A percentile compares a stretch with the other conserved stretches of the same genome.
Conservation (phyloP, 352 stramenopile species). For the Globisporangium radiosum region DNA sequence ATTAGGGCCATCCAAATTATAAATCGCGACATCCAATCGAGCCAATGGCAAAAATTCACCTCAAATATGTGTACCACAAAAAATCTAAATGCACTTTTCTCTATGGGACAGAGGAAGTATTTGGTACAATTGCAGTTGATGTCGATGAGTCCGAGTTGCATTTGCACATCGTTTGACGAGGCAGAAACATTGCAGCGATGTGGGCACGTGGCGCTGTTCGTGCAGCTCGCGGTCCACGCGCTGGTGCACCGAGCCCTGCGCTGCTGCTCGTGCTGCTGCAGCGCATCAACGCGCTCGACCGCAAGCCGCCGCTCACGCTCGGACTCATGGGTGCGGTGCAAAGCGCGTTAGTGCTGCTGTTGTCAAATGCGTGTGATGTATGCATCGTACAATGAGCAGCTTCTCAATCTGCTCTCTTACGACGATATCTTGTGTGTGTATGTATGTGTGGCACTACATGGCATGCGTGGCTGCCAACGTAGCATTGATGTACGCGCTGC, state of each 20-base stretch:
- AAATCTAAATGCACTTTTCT: too few relatives aligned
- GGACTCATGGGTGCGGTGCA: conserved; percentile 27
- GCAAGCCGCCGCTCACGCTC: conserved; percentile 54
- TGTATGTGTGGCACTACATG: too few relatives aligned
- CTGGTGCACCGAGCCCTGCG: conserved; percentile 16
- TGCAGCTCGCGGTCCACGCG: background rate
- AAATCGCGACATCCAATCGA: background rate
- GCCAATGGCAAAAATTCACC: too few relatives aligned
- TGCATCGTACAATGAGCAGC: background rate
- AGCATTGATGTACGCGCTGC: conserved; percentile 49
- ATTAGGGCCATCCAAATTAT: background rate
- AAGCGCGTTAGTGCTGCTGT: background rate
- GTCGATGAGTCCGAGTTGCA: too few relatives aligned
- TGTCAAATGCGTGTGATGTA: background rate
- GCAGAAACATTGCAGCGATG: background rate
- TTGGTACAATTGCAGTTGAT: too few relatives aligned
- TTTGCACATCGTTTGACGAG: background rate
- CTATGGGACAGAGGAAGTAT: too few relatives aligned
- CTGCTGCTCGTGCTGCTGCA: conserved; percentile 31
- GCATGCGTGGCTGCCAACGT: background rate
- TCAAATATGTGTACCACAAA: too few relatives aligned
- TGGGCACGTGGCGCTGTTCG: background rate
- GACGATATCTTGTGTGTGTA: too few relatives aligned
- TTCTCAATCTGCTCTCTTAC: too few relatives aligned
- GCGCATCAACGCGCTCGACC: conserved; percentile 45